Evolutionary conservation across 805 yeast genomes (phyloP).

Genomic region (Komagataella phaffii): DNA sequence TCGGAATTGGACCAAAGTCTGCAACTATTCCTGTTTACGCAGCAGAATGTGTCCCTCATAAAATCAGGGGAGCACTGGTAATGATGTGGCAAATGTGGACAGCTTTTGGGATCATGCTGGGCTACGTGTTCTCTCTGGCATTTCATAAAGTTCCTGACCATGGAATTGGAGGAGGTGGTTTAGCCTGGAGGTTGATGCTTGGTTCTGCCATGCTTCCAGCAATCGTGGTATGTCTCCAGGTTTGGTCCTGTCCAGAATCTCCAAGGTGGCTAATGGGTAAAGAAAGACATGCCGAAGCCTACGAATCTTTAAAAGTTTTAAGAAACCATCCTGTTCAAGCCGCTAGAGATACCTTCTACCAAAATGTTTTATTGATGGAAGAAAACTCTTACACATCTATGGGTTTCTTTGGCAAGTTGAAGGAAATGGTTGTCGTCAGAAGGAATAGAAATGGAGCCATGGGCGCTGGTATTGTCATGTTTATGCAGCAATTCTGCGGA

Average conservation of each 20-base stretch:
- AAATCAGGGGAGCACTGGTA: conserved; percentile 52
- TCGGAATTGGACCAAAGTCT: conserved; percentile 63
- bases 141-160: conserved; percentile 38
- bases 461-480: conserved; percentile 74
- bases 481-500: conserved; percentile 89
- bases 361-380: conserved; percentile 48
- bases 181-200: conserved; percentile 62
- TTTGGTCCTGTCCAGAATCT: conserved; percentile 60
- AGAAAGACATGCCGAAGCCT: conserved; percentile 47
- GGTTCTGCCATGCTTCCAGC: conserved; percentile 63
- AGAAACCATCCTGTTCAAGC: conserved; percentile 43
- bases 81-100: conserved; percentile 72
- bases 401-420: conserved; percentile 31
- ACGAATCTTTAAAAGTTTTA: conserved; percentile 31
- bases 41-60: conserved; percentile 51
- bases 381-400: conserved; percentile 34
- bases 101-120: conserved; percentile 64
- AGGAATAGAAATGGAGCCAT: conserved; percentile 76
- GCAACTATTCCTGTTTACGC: conserved; percentile 66
- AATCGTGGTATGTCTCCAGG: conserved; percentile 39
- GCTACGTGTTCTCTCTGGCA: conserved; percentile 52
- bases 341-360: conserved; percentile 61
- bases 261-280: conserved; percentile 74
- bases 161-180: conserved; percentile 29
- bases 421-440: conserved; percentile 54